Conservation (phyloP, 768 basidiomycete species). For the Kwoniella sp. region DNA sequence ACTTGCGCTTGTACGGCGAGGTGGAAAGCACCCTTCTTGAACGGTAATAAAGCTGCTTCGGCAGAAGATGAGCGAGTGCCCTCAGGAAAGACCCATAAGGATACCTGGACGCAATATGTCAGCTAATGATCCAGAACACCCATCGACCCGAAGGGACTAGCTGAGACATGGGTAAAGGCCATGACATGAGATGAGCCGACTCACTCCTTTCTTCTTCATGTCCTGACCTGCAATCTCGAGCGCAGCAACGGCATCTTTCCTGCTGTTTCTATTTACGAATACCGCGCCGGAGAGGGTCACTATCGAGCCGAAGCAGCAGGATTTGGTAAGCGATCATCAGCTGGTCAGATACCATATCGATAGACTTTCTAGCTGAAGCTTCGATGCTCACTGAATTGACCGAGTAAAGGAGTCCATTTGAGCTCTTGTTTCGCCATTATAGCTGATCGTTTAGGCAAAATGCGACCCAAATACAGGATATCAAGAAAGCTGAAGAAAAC, state of each 20-base stretch:
- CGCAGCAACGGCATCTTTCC: slow-evolving; percentile 68
- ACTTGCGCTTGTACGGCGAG: slow-evolving; percentile 83
- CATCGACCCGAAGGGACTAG: no score
- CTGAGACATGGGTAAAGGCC: no score
- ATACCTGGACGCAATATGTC: no score
- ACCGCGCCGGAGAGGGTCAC: slow-evolving; percentile 84
- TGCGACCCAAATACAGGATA: slow-evolving; percentile 75
- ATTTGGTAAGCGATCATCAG: no score
- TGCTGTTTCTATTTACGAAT: slow-evolving; percentile 86
- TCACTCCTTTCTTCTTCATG: slow-evolving; percentile 64
- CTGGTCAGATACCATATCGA: no score
- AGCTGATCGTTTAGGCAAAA: slow-evolving; percentile 77
- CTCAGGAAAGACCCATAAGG: slow-evolving; percentile 94
- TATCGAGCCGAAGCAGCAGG: no score
- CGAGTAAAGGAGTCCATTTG: slow-evolving; percentile 76
- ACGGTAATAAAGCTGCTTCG: slow-evolving; percentile 70
- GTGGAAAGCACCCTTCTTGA: slow-evolving; percentile 99
- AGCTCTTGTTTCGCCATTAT: slow-evolving; percentile 94
- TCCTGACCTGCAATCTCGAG: slow-evolving; percentile 73
- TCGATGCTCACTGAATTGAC: slow-evolving; percentile 79
- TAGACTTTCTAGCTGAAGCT: no score
- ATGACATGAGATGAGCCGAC: slow-evolving; percentile 7
- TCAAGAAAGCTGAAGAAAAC: slow-evolving; percentile 48
- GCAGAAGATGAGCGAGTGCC: slow-evolving; percentile 80
- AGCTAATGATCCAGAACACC: no score